Evolutionary conservation across 768 basidiomycete species (phyloP).

Genomic region (Lactarius trivialis): DNA sequence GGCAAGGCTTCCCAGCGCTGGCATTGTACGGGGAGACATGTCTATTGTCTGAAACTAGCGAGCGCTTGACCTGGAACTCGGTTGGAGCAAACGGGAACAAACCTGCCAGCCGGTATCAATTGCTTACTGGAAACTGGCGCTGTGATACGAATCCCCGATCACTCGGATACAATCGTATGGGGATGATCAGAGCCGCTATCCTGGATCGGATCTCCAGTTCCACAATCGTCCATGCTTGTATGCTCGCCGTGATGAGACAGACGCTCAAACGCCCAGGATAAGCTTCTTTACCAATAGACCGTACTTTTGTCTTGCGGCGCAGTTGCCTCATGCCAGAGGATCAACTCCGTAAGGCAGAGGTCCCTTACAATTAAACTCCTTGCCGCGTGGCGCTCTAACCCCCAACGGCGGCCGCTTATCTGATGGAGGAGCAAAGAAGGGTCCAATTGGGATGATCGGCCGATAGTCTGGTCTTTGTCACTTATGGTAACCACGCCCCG

Average conservation of each 20-base stretch:
- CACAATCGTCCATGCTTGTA: not conserved
- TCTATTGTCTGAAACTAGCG: not conserved
- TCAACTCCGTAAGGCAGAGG: slow-evolving; percentile 13
- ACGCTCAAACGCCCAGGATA: slow-evolving; percentile 11
- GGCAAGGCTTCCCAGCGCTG: slow-evolving; percentile 58
- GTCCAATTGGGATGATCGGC: slow-evolving; percentile 14
- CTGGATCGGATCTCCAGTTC: slow-evolving; percentile 14
- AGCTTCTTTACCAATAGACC: slow-evolving; percentile 7
- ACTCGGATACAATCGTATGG: slow-evolving; percentile 15
- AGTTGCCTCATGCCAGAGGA: slow-evolving; percentile 16
- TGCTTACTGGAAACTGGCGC: slow-evolving; percentile 21
- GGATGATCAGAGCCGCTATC: slow-evolving; percentile 4
- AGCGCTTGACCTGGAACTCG: slow-evolving; percentile 2
- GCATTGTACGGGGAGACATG: slow-evolving; percentile 38
- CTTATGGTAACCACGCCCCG: slow-evolving; percentile 13
- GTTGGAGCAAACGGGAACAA: slow-evolving; percentile 2
- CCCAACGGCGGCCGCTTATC: slow-evolving; percentile 8
- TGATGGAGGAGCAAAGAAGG: slow-evolving; percentile 20
- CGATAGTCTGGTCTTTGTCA: slow-evolving; percentile 8
- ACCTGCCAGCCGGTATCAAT: slow-evolving; percentile 13
- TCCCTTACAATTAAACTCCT: slow-evolving; percentile 8
- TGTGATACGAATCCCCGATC: slow-evolving; percentile 11
- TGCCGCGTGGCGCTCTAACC: slow-evolving; percentile 17
- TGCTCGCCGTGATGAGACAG: slow-evolving; percentile 7
- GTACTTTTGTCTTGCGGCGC: slow-evolving; percentile 9